Percentiles rank a stretch among this genome's conserved stretches.
Conservation (phyloP, 179 eudicot species). For the Monotropa hypopitys region DNA sequence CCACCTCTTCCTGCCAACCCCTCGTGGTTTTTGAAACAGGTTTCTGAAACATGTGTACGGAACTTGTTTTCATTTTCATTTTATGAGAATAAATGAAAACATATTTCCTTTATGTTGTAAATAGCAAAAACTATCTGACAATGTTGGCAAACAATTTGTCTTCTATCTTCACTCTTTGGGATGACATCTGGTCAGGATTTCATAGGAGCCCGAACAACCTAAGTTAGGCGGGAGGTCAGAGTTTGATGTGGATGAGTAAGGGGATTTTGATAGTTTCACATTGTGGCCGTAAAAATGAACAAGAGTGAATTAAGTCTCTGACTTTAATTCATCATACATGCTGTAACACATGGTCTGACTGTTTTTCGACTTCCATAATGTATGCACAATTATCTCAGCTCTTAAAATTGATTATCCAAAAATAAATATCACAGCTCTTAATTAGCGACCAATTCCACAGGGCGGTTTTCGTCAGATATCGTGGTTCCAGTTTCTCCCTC, state of each 20-base stretch:
- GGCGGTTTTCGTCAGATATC: conserved; percentile 81
- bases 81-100: background rate
- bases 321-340: background rate
- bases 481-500: conserved; percentile 89
- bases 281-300: background rate
- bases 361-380: background rate
- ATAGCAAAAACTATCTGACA: background rate
- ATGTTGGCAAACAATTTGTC: background rate
- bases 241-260: background rate
- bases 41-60: background rate
- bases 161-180: background rate
- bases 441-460: conserved; percentile 26
- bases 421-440: too few species aligned
- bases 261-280: background rate
- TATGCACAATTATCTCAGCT: background rate
- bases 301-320: background rate
- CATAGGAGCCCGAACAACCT: background rate
- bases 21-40: background rate
- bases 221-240: background rate
- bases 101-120: too few species aligned
- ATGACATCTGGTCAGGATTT: background rate
- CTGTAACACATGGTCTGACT: background rate
- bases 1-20: background rate
- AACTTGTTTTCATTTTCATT: background rate
- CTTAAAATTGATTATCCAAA: too few species aligned